phyloP scores from a whole-genome alignment of 2,329 filamentous ascomycete genomes.

The Hymenoscyphus linearis region DNA sequence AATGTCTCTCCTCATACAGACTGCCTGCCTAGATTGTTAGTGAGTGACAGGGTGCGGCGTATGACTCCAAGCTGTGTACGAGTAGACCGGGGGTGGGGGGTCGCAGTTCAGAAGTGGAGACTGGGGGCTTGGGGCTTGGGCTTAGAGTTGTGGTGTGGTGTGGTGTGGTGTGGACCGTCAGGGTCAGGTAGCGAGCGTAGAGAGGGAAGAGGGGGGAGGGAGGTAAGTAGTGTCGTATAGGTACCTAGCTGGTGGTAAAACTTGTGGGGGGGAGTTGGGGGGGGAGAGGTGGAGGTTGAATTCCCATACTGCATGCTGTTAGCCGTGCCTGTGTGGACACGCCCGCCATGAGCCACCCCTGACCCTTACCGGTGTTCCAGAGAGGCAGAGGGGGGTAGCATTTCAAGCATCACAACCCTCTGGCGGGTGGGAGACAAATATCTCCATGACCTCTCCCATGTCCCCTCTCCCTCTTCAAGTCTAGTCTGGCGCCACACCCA shows the following conservation, averaged over 20 bases:
- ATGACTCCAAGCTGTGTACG: not conserved
- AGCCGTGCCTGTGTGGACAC: no score
- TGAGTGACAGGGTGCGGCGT: constrained; percentile 1
- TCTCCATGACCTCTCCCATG: not conserved
- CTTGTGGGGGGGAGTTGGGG: no score
- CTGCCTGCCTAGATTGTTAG: constrained; percentile 10
- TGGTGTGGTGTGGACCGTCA: not conserved
- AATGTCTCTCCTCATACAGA: constrained; percentile 1
- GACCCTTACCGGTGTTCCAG: not conserved
- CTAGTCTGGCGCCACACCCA: not conserved
- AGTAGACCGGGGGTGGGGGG: no score
- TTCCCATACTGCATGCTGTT: not conserved
- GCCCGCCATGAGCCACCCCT: not conserved
- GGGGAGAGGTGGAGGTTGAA: not conserved
- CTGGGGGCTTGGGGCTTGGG: not conserved
- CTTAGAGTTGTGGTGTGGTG: no score
- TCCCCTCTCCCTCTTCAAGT: no score
- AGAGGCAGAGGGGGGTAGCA: not conserved
- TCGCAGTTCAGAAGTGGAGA: not conserved
- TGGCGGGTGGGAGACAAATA: not conserved
- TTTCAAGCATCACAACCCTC: not conserved
- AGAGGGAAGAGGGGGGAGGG: no score
- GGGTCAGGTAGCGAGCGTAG: no score
- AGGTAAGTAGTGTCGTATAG: no score
- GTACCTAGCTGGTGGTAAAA: no score